phyloP scores from a whole-genome alignment of 2,329 filamentous ascomycete genomes.

The Phialophora tarda region DNA sequence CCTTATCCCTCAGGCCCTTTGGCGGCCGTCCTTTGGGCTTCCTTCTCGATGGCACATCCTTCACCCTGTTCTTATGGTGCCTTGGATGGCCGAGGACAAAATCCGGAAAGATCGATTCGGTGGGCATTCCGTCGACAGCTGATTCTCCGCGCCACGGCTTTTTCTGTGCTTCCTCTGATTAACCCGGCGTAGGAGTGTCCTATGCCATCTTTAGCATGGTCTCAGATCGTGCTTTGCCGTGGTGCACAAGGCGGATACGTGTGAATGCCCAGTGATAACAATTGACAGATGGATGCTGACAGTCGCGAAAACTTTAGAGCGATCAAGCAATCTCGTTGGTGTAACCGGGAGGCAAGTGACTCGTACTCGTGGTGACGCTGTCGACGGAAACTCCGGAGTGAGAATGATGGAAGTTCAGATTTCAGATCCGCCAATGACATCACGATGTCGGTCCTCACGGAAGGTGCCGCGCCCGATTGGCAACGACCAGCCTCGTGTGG shows the following conservation, averaged over 20 bases:
- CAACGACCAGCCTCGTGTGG: neutral
- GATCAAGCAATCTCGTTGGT: neutral
- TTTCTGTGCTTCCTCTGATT: neutral
- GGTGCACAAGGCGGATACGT: too few relatives aligned
- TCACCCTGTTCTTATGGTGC: slow-evolving; percentile 21
- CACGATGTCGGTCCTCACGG: neutral
- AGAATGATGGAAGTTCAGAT: neutral
- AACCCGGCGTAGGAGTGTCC: neutral
- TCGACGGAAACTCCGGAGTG: neutral
- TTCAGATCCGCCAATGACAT: slow-evolving; percentile 9
- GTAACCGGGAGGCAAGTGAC: neutral
- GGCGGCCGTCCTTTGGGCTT: slow-evolving; percentile 54
- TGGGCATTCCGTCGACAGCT: slow-evolving; percentile 1
- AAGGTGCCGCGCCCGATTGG: neutral
- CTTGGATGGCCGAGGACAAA: slow-evolving; percentile 35
- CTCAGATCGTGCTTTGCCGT: neutral
- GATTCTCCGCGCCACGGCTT: neutral
- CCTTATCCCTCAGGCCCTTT: slow-evolving; percentile 54
- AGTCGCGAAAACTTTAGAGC: neutral
- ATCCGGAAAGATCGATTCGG: slow-evolving; percentile 33
- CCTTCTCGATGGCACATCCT: slow-evolving; percentile 21
- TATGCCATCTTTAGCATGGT: neutral
- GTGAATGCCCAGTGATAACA: neutral
- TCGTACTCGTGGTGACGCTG: neutral
- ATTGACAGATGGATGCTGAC: neutral